Percentiles rank a stretch among this genome's conserved stretches.
Conservation (phyloP, 768 basidiomycete species). For the Suillus bovinus region DNA sequence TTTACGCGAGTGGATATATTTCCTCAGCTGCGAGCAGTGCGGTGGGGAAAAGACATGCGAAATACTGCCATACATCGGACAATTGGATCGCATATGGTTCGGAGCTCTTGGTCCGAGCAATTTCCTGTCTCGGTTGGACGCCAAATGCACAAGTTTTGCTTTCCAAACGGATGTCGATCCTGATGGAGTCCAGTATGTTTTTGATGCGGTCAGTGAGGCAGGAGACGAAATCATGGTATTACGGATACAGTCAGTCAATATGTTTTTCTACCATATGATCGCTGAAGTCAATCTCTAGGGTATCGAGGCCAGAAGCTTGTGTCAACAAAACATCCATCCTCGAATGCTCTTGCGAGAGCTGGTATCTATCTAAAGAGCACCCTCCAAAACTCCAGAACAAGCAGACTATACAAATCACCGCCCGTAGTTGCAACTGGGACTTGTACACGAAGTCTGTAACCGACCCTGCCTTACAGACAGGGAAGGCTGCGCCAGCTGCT, state of each 20-base stretch:
- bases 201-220: background rate
- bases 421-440: background rate
- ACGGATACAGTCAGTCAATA: slow-evolving; percentile 1
- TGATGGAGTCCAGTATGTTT: background rate
- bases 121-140: background rate
- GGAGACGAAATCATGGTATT: background rate
- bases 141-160: background rate
- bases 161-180: background rate
- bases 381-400: too few species aligned
- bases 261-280: too few species aligned
- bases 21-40: background rate
- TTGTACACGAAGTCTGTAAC: background rate
- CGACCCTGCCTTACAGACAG: background rate
- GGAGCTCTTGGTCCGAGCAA: background rate
- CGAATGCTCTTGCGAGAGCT: too few species aligned
- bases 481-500: background rate
- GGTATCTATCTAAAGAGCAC: too few species aligned
- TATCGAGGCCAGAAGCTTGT: too few species aligned
- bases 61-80: background rate
- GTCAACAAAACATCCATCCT: too few species aligned
- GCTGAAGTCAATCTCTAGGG: too few species aligned
- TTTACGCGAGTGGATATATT: background rate
- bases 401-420: too few species aligned
- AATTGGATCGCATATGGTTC: background rate
- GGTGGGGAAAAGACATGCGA: background rate